Evolutionary conservation across 208 protist species (phyloP).

Genomic region (Vickermania spadyakhi): DNA sequence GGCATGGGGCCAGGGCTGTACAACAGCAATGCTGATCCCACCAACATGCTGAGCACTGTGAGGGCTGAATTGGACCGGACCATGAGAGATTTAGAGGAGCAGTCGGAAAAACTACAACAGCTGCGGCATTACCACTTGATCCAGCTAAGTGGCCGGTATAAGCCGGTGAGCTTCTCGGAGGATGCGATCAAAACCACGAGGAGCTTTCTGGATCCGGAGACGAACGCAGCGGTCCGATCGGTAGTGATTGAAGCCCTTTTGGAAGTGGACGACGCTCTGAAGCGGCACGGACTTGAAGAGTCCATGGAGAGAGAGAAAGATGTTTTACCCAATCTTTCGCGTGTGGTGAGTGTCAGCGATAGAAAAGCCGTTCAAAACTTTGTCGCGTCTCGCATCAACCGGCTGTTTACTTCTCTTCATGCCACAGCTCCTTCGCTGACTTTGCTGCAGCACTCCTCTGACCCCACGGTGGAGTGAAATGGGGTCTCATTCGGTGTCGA

Average conservation of each 20-base stretch:
- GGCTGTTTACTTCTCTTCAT: slow-evolving; percentile 39
- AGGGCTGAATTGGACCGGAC: slow-evolving; percentile 31
- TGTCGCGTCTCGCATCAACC: slow-evolving; percentile 42
- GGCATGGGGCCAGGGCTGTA: not conserved
- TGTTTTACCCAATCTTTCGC: slow-evolving; percentile 17
- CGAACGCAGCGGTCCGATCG: slow-evolving; percentile 41
- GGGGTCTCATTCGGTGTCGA: too few relatives aligned
- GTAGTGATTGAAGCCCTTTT: slow-evolving; percentile 40
- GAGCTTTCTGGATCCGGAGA: slow-evolving; percentile 50
- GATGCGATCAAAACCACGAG: slow-evolving; percentile 25
- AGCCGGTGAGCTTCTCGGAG: slow-evolving; percentile 17
- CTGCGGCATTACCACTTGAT: slow-evolving; percentile 43
- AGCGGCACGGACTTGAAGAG: slow-evolving; percentile 7
- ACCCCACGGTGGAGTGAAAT: not conserved
- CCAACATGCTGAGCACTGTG: slow-evolving; percentile 27
- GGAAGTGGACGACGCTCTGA: slow-evolving; percentile 25
- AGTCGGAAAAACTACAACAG: slow-evolving; percentile 22
- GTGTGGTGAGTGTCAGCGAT: slow-evolving; percentile 22
- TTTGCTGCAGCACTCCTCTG: slow-evolving; percentile 5
- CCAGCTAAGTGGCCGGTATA: slow-evolving; percentile 48
- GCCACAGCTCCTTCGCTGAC: slow-evolving; percentile 39
- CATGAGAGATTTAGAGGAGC: slow-evolving; percentile 26
- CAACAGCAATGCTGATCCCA: slow-evolving; percentile 5
- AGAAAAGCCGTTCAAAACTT: slow-evolving; percentile 48
- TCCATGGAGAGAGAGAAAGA: not conserved